Percentiles rank a stretch among this genome's conserved stretches.
Evolutionary conservation across 306 rosid genomes (phyloP).

Genomic region (cucumber (Cucumis sativus)): DNA sequence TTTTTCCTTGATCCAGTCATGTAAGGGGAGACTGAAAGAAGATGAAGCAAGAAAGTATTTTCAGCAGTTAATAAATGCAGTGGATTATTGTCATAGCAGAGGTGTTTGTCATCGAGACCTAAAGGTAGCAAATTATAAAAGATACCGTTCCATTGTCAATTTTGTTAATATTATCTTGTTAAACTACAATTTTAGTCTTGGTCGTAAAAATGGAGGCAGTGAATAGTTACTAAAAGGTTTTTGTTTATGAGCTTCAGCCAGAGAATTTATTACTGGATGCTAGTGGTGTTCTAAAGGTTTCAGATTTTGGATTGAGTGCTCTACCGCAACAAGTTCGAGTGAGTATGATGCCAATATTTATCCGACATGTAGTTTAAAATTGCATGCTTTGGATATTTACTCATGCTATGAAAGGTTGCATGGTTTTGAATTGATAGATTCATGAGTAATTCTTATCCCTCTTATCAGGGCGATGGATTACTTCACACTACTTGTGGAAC

Average conservation of each 20-base stretch:
- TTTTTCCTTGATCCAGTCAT: slow-evolving; percentile 35
- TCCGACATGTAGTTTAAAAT: not conserved
- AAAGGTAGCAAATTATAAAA: slow-evolving; percentile 36
- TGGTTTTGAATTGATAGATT: not conserved
- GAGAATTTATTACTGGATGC: slow-evolving; percentile 82
- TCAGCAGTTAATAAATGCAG: slow-evolving; percentile 89
- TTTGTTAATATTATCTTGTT: not conserved
- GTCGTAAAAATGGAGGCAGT: not conserved
- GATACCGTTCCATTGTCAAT: not conserved
- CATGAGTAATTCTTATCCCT: not conserved
- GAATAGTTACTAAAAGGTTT: not conserved
- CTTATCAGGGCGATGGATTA: slow-evolving; percentile 68
- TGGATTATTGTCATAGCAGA: slow-evolving; percentile 93
- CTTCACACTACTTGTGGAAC: slow-evolving; percentile 97
- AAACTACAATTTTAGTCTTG: not conserved
- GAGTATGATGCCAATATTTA: slow-evolving; percentile 21
- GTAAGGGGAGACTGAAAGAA: slow-evolving; percentile 78
- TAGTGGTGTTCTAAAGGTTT: slow-evolving; percentile 64
- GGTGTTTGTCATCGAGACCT: slow-evolving; percentile 90
- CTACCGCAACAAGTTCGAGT: slow-evolving; percentile 92
- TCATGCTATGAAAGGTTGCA: not conserved
- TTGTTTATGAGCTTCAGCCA: slow-evolving; percentile 42
- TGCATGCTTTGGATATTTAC: not conserved
- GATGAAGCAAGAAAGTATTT: slow-evolving; percentile 91
- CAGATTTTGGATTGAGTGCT: slow-evolving; percentile 95